A percentile compares a stretch with the other conserved stretches of the same genome.
These are phyloP conservation scores for Ploettnerulaceae sp. DNA, from an alignment of 2,329 filamentous ascomycete genomes.

Conservation along the genomic window DNA sequence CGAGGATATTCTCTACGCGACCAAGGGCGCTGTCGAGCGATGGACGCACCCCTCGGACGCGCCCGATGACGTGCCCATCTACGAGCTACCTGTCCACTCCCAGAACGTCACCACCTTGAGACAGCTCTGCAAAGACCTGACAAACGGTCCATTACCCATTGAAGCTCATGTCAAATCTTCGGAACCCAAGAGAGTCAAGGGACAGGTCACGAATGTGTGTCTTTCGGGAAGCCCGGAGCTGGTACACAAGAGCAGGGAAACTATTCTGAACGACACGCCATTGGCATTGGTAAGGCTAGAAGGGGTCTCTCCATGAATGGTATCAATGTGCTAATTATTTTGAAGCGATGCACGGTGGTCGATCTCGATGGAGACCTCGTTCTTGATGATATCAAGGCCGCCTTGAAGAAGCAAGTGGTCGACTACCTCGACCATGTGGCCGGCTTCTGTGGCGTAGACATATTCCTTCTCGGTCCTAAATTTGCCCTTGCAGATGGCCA, in stretches of 20 bases:
- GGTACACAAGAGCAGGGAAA: slow-evolving; percentile 84
- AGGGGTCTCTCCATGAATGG: slow-evolving; percentile 18
- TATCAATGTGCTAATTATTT: slow-evolving; percentile 8
- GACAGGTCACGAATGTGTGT: slow-evolving; percentile 79
- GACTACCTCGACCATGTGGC: slow-evolving; percentile 85
- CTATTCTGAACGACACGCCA: slow-evolving; percentile 85
- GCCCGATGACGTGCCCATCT: slow-evolving; percentile 75
- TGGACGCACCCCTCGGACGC: slow-evolving; percentile 93
- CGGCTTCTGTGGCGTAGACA: slow-evolving; percentile 86
- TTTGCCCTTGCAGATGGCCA: slow-evolving; percentile 68
- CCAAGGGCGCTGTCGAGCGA: slow-evolving; percentile 76
- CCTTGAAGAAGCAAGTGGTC: slow-evolving; percentile 70
- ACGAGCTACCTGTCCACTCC: slow-evolving; percentile 87
- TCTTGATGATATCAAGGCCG: slow-evolving; percentile 62
- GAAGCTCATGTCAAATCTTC: slow-evolving; percentile 82
- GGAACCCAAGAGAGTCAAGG: slow-evolving; percentile 66
- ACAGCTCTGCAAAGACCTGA: slow-evolving; percentile 76
- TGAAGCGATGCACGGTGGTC: slow-evolving; percentile 82
- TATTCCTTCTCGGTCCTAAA: slow-evolving; percentile 91
- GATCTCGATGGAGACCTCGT: slow-evolving; percentile 91
- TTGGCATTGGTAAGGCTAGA: slow-evolving; percentile 72
- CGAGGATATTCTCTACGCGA: slow-evolving; percentile 92
- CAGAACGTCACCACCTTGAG: slow-evolving; percentile 78
- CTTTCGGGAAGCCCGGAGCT: slow-evolving; percentile 83
- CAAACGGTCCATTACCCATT: slow-evolving; percentile 63